Evolutionary conservation across 495 filamentous ascomycete species (phyloP), one percentile per base, ranked within the genome.

Genomic region (Penicillium egyptiacum): DNA sequence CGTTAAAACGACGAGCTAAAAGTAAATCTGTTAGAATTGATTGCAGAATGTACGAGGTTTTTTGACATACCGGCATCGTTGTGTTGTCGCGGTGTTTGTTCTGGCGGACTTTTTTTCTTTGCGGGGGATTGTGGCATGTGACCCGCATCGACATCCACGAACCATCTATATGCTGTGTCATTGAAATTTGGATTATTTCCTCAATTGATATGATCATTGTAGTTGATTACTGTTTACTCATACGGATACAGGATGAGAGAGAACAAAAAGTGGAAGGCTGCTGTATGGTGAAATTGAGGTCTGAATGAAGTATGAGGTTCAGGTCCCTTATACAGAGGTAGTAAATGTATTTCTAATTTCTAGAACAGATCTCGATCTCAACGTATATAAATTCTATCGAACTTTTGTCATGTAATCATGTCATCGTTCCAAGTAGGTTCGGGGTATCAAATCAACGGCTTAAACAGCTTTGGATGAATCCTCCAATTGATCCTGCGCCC

Each of bases 1-100:
- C 58, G 93, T 92, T 65, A 98, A 75, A 54, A 96, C 86, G 60
- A 98, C 90, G 69, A 98, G 86, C 94, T 98, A 63, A 14, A 30
- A 9, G 3, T 10, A 17, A 17, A 22, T 56, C 6, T 53, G 56
- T 53, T 10, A 39, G 26, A 53, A 41, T 39, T 35, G 8, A 33
- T 55, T 26, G 17, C 10, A 37, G 5, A 20, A 16, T 47, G 8
- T 9, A 22, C 7, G 1, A 31, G 44, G 9, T 17, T 12, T 11
- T 3, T 17, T 7, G 41, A 62, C 70, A 48, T 63, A 75, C 72
- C 16, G 72, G 70, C 72, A 75, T 75, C 19, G 56, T 74, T 53
- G 45, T 51, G 3, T 39, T 26, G 54, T 58, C 44, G 60, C 22
- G 17, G 46, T 51, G 40, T 45, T 52, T 55, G 50, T 45, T 58